Evolutionary conservation across 441 rosid species (phyloP).

Genomic region (Daphne laureola): DNA sequence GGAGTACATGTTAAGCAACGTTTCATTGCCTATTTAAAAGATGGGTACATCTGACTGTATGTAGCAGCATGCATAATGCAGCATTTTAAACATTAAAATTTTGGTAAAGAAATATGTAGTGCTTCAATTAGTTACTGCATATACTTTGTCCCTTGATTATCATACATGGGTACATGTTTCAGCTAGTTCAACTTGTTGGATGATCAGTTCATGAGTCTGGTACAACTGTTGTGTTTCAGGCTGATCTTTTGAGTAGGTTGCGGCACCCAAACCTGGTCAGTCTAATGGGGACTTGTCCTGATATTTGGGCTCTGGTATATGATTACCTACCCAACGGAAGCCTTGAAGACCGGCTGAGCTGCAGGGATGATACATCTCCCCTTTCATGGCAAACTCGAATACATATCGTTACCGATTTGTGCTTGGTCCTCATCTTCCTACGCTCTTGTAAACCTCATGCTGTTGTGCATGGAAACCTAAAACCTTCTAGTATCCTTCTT

Average conservation of each 20-base stretch:
- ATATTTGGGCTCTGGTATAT: conserved; percentile 28
- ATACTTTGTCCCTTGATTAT: no score
- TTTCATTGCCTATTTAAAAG: no score
- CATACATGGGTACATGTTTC: no score
- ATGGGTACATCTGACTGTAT: no score
- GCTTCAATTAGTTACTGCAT: no score
- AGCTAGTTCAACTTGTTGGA: no score
- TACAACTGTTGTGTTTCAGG: conserved; percentile 21
- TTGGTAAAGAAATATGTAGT: no score
- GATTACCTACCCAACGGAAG: conserved; percentile 38
- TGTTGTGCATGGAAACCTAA: conserved; percentile 36
- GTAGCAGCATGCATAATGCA: no score
- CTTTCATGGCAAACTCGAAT: conserved; percentile 38
- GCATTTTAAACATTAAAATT: no score
- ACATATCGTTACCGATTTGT: conserved; percentile 34
- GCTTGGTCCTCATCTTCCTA: conserved; percentile 37
- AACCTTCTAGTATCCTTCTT: conserved; percentile 32
- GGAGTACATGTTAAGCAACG: no score
- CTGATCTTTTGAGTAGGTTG: conserved; percentile 30
- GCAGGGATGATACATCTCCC: conserved; percentile 24
- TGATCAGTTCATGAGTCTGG: background rate
- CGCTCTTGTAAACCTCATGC: conserved; percentile 27
- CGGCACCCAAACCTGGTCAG: conserved; percentile 48
- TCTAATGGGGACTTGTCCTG: conserved; percentile 41
- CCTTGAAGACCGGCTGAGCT: conserved; percentile 37